phyloP scores from a whole-genome alignment of 805 yeast species.

The Kodamaea jinghongensis region DNA sequence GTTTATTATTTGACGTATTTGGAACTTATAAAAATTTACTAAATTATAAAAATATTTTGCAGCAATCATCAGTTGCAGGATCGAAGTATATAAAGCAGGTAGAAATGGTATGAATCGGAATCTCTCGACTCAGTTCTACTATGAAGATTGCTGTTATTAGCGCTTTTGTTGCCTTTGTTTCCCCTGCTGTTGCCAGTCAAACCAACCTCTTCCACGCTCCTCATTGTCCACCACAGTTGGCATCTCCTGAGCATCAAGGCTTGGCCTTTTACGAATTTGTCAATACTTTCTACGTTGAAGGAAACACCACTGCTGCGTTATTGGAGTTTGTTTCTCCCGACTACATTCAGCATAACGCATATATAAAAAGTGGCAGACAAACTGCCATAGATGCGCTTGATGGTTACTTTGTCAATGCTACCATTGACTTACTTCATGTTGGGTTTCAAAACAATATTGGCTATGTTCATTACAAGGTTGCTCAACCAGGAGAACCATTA shows the following conservation, averaged over 20 bases:
- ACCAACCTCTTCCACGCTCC: neutral
- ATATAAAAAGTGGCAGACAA: neutral
- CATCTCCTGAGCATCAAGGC: slow-evolving; percentile 1
- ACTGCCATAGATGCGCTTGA: slow-evolving; percentile 1
- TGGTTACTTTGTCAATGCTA: neutral
- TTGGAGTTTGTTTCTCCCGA: neutral
- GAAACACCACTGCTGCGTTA: slow-evolving; percentile 3
- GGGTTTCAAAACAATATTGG: slow-evolving; percentile 2
- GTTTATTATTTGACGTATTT: no score
- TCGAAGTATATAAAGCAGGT: no score
- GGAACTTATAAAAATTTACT: no score
- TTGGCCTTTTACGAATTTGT: slow-evolving; percentile 5
- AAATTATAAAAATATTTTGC: no score
- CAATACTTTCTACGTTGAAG: slow-evolving; percentile 2
- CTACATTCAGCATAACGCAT: slow-evolving; percentile 6
- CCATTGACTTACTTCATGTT: neutral
- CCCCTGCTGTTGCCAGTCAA: neutral
- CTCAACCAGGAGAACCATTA: neutral
- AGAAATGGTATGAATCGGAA: no score
- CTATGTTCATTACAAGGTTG: slow-evolving; percentile 2
- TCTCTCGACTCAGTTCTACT: no score
- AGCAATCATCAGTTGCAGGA: no score
- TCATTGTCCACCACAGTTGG: slow-evolving; percentile 3
- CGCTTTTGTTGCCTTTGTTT: neutral
- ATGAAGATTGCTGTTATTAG: neutral